Base-by-base conservation (phyloP, 2,329 filamentous ascomycete species). In the Aspergillus versicolor region DNA sequence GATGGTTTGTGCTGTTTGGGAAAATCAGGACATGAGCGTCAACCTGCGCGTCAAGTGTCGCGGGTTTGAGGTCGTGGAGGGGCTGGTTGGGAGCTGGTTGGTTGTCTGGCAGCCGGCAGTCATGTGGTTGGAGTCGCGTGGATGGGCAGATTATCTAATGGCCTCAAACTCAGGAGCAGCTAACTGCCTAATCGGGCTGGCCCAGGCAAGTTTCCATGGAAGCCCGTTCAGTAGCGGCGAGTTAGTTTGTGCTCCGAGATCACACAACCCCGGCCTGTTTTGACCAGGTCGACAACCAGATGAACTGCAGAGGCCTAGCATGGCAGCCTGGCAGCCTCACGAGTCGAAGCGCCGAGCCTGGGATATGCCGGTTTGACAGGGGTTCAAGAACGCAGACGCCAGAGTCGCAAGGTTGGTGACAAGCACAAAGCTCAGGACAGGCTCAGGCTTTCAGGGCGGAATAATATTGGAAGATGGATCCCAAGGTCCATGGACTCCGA, bases 91-190 rank as follows among this genome's bases (percentile, higher is more conserved):
- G 30, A 30, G 49, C 58, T 60, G 58, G 58, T 60, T 60, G 58
- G 58, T 37, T 34, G 43, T 32, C 21, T 19, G 41, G 30, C 49
- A 42, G 19, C 38, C 32, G 30, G 44, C 45, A 58, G 58, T 60
- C 58, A 60, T 57, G 58, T 43, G 27, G 27, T 57, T 46, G 46
- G 47, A 52, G 58, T 60, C 58, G 55, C 58, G 56, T 60, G 58
- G 58, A 54, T 43, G 42, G 50, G 27, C 27, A 37, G 41, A 24
- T 52, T 52, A 45, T 17, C 41, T 45, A 52, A 52, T 38, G 22
- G n/a, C 19, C 38, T 24, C 21, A 32, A 22, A 38, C 34, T 37
- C 34, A 37, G 27, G 27, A 17, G 17, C 30, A 51, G 48, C 48
- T 51, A 30, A 43, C 48, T 51, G 48, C 48, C 48, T 45, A 45